These are phyloP conservation scores for Hypoxylon lenormandii DNA, from an alignment of 495 filamentous ascomycete species.

Conservation along the genomic window DNA sequence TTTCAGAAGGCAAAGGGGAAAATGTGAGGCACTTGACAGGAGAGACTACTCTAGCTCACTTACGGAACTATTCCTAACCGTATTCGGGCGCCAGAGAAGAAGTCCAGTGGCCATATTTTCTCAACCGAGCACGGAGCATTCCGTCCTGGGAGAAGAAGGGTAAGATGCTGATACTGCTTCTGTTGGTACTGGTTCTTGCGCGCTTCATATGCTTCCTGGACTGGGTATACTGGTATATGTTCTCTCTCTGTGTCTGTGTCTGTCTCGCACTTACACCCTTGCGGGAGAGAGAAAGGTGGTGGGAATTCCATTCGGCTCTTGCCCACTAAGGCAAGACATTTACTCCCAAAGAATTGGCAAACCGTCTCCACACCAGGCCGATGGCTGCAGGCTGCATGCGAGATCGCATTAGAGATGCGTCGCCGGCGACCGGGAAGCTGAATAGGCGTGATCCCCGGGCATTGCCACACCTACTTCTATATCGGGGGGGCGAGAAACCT, in stretches of 20 bases:
- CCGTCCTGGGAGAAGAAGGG: constrained; percentile 27
- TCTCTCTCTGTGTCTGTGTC: too few relatives aligned
- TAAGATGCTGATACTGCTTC: constrained; percentile 3
- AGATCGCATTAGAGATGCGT: constrained; percentile 36
- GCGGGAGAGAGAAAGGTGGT: constrained; percentile 8
- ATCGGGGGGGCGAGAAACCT: constrained; percentile 2
- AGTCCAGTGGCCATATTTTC: constrained; percentile 18
- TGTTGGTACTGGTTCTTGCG: constrained; percentile 10
- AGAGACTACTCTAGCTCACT: constrained; percentile 37
- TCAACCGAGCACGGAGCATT: constrained; percentile 46
- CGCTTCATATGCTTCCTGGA: neutral
- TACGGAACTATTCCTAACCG: constrained; percentile 45
- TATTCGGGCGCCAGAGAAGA: constrained; percentile 44
- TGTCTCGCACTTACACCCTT: constrained; percentile 9
- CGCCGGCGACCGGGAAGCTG: constrained; percentile 26
- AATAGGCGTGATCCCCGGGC: constrained; percentile 14
- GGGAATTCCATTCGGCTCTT: constrained; percentile 21
- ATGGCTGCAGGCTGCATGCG: constrained; percentile 28
- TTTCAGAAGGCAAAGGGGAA: constrained; percentile 47
- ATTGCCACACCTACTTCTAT: constrained; percentile 29
- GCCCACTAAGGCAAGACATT: constrained; percentile 39
- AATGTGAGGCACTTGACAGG: constrained; percentile 27
- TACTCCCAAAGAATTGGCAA: constrained; percentile 8
- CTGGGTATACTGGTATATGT: neutral
- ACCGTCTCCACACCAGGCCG: constrained; percentile 30